Evolutionary conservation across 2,329 filamentous ascomycete genomes (phyloP).

Genomic region (Emmonsia crescens): DNA sequence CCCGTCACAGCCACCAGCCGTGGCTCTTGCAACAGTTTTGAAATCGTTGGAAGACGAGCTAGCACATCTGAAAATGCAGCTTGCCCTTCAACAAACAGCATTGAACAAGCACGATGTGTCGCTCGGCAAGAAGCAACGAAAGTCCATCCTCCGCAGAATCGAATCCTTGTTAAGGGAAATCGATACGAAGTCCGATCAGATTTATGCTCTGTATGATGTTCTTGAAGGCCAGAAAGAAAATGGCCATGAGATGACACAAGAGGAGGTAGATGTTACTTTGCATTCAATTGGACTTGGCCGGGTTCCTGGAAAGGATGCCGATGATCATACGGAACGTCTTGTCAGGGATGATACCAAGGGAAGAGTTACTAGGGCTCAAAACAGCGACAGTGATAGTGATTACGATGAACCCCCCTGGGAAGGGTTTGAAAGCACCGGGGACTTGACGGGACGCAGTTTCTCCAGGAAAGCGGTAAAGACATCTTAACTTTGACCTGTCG

Average conservation of each 20-base stretch:
- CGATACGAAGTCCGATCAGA: constrained; percentile 64
- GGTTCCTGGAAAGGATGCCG: not conserved
- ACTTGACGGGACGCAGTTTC: constrained; percentile 24
- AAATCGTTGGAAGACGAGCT: constrained; percentile 74
- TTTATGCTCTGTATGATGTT: constrained; percentile 76
- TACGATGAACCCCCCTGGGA: constrained; percentile 35
- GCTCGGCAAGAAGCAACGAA: constrained; percentile 53
- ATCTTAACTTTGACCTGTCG: not conserved
- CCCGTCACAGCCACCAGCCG: constrained; percentile 54
- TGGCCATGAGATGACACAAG: constrained; percentile 52
- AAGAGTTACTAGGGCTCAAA: constrained; percentile 7
- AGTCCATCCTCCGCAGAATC: constrained; percentile 50
- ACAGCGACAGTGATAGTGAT: constrained; percentile 17
- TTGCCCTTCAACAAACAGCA: constrained; percentile 49
- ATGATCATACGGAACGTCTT: constrained; percentile 5
- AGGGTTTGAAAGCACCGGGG: constrained; percentile 33
- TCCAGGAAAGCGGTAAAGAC: not conserved
- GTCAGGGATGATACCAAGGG: constrained; percentile 1
- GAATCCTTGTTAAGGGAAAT: constrained; percentile 51
- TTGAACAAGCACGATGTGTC: constrained; percentile 59
- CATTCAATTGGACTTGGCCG: constrained; percentile 32
- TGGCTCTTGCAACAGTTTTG: constrained; percentile 71
- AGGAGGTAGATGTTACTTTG: constrained; percentile 55
- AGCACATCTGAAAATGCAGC: constrained; percentile 59
- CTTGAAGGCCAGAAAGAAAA: constrained; percentile 65